Conservation (phyloP, 305 asterid species). For the Fraxinus paxiana region DNA sequence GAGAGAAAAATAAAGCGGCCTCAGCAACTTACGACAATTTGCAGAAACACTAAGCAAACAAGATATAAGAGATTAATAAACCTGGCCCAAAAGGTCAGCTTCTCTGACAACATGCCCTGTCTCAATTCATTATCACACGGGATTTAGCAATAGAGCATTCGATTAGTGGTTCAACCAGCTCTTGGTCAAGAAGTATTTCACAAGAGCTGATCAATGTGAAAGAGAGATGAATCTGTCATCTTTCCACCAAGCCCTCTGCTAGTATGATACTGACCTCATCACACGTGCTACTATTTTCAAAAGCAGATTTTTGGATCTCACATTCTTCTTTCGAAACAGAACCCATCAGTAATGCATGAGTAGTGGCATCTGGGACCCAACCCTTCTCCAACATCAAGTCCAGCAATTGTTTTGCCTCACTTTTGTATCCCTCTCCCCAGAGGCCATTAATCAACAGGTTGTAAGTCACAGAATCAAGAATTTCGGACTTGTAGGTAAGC, state of each 20-base stretch:
- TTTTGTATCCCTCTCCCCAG: slow-evolving; percentile 64
- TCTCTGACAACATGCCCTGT: not conserved
- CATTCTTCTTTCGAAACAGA: slow-evolving; percentile 28
- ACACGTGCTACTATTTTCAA: slow-evolving; percentile 22
- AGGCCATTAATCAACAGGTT: slow-evolving; percentile 53
- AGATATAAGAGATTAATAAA: slow-evolving; percentile 2
- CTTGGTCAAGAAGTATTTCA: not conserved
- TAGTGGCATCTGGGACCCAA: slow-evolving; percentile 62
- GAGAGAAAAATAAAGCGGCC: not conserved
- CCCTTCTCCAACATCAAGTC: slow-evolving; percentile 80
- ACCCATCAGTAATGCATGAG: slow-evolving; percentile 64
- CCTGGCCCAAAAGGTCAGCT: slow-evolving; percentile 20
- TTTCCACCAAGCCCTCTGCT: slow-evolving; percentile 54
- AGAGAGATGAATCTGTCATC: slow-evolving; percentile 16
- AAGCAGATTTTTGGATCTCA: not conserved
- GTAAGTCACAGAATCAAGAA: slow-evolving; percentile 43
- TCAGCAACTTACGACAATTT: not conserved
- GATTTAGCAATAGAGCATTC: slow-evolving; percentile 7
- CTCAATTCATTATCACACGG: not conserved
- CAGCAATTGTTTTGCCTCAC: slow-evolving; percentile 46
- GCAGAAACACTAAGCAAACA: not conserved
- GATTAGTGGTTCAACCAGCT: slow-evolving; percentile 1
- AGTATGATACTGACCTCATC: slow-evolving; percentile 64
- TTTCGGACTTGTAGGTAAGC: slow-evolving; percentile 30
- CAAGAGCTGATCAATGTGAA: not conserved